Evolutionary conservation across 2,329 filamentous ascomycete species (phyloP), one percentile per base, ranked within the genome.

Genomic region (Epichloe amarillans): DNA sequence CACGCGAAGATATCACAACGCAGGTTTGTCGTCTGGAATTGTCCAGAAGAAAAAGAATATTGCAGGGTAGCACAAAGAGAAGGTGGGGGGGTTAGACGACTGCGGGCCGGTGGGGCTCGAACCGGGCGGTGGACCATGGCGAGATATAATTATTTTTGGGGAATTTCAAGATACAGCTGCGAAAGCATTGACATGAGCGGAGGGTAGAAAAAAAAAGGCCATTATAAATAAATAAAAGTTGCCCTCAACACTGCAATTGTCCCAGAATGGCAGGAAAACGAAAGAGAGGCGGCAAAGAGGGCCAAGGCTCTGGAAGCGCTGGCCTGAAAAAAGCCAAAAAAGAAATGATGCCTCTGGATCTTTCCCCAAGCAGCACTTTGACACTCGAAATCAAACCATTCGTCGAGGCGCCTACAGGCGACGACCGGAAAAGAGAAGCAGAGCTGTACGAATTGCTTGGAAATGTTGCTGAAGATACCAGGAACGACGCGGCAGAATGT

Each of bases 381-480:
- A 56, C 57, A 7, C 55, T 68, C 30, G 64, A 66, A 47, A 66
- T 66, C 53, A 58, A 60, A 36, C 66, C 64, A 4, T 83, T 83
- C 57, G 63, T 74, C 56, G 75, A 79, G 54, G 67, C 73, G 5
- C 70, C 72, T 10, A 68, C 67, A 48, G 69, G 70, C 44, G 74
- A 77, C 38, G 76, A 82, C 52, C 72, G 78, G 53, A 75, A 73
- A 58, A 69, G 78, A 55, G 80, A 83, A 59, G 76, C 76, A 2
- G 66, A 68, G 2, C 68, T 84, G 3, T 85, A 84, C 62, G 75
- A 83, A 23, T 67, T 76, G 1, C 73, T 85, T 1, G 76, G 77
- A 35, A 82, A 78, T 56, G 77, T 81, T 56, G 77, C 82, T 56
- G 66, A 67, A 17, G 64, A 67, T 14, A 74, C 82, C 42, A 73